Evolutionary conservation across 2,329 filamentous ascomycete species (phyloP).

Genomic region (Pyrenochaeta sp.): DNA sequence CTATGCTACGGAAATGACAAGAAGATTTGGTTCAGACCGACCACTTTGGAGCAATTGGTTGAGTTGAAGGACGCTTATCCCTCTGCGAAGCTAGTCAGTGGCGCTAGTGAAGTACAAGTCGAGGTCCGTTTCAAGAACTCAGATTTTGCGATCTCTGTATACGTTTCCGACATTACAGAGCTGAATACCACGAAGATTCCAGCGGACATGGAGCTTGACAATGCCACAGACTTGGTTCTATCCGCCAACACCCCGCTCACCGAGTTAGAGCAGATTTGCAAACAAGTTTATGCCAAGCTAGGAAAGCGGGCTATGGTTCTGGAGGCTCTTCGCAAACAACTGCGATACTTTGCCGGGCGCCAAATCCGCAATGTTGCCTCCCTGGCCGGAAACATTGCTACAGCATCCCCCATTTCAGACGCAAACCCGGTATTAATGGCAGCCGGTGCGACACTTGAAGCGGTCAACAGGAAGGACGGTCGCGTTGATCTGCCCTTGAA

Average conservation of each 20-base stretch:
- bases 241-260: conserved; percentile 92
- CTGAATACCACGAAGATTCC: conserved; percentile 68
- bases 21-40: conserved; percentile 91
- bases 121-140: conserved; percentile 97
- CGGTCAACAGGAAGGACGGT: conserved; percentile 73
- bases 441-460: conserved; percentile 79
- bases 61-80: conserved; percentile 88
- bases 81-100: conserved; percentile 91
- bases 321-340: conserved; percentile 84
- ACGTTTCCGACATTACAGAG: conserved; percentile 89
- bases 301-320: conserved; percentile 47
- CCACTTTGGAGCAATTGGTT: conserved; percentile 82
- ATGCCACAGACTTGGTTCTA: conserved; percentile 67
- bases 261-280: conserved; percentile 84
- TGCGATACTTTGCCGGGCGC: conserved; percentile 90
- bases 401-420: conserved; percentile 94
- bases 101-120: conserved; percentile 95
- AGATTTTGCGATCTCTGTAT: conserved; percentile 88
- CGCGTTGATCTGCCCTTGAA: conserved; percentile 72
- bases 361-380: conserved; percentile 97
- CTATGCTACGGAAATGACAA: conserved; percentile 90
- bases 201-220: conserved; percentile 35
- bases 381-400: conserved; percentile 89
- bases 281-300: conserved; percentile 68
- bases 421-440: conserved; percentile 91